A percentile compares a stretch with the other conserved stretches of the same genome.
These are phyloP conservation scores for Vaccinium corymbosum DNA, from an alignment of 148 eudicot species.

Conservation along the genomic window DNA sequence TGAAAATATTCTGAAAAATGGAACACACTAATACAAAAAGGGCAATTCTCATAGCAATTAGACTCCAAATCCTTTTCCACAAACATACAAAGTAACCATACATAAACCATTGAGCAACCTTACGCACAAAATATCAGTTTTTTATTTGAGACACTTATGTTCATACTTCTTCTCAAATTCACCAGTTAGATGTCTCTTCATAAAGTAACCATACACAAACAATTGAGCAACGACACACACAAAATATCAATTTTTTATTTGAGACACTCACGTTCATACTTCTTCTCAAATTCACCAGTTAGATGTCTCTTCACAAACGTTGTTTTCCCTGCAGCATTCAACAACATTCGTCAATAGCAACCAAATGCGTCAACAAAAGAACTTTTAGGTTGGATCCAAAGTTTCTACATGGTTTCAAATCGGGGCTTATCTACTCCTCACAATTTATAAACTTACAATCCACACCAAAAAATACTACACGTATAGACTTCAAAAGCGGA, in stretches of 20 bases:
- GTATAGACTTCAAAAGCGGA: no score
- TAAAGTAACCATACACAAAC: not conserved
- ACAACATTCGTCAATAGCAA: not conserved
- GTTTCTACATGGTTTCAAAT: no score
- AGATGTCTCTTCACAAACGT: slow-evolving; percentile 18
- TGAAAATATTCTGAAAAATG: not conserved
- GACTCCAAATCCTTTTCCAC: not conserved
- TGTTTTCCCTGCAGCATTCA: slow-evolving; percentile 17
- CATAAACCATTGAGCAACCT: not conserved
- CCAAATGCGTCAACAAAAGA: not conserved
- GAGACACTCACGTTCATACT: slow-evolving; percentile 18
- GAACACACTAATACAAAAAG: not conserved
- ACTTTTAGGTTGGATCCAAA: no score
- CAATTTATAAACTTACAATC: no score
- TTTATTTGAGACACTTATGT: slow-evolving; percentile 1
- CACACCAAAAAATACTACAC: no score
- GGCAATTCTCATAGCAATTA: not conserved
- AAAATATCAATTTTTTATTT: not conserved
- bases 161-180: slow-evolving; percentile 10
- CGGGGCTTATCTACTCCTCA: no score
- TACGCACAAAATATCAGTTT: not conserved
- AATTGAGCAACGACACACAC: no score
- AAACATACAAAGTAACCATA: not conserved
- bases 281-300: not conserved
- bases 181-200: slow-evolving; percentile 13